phyloP scores from a whole-genome alignment of 1,284 basidiomycete genomes.

The Exobasidium cylindrosporum region DNA sequence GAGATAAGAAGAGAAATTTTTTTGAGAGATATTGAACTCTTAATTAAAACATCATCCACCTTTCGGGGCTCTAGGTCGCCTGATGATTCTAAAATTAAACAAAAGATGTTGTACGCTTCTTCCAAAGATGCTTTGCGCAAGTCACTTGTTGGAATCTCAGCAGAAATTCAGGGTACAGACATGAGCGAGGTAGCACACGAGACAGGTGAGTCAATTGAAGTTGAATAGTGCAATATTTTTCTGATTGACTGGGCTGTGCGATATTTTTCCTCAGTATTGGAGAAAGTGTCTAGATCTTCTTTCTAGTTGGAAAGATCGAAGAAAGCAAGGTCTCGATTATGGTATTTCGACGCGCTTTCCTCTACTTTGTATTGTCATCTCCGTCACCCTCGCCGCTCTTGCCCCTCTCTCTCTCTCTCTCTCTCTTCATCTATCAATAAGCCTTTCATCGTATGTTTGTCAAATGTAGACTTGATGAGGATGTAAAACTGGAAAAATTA shows the following conservation, averaged over 20 bases:
- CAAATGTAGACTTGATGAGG: background rate
- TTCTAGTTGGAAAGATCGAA: too few species aligned
- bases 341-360: too few species aligned
- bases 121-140: constrained; percentile 82
- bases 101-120: constrained; percentile 92
- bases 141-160: constrained; percentile 67
- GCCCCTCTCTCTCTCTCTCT: background rate
- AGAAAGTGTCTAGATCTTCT: constrained; percentile 34
- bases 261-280: constrained; percentile 22
- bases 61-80: constrained; percentile 90
- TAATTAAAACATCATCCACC: too few species aligned
- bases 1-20: too few species aligned
- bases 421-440: background rate
- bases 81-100: constrained; percentile 78
- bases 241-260: background rate
- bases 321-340: too few species aligned
- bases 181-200: constrained; percentile 72
- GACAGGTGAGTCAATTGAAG: constrained; percentile 63
- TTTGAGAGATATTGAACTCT: too few species aligned
- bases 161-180: constrained; percentile 87
- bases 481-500: background rate
- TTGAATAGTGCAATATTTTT: background rate
- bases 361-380: too few species aligned
- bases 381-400: too few species aligned
- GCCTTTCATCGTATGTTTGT: background rate